A percentile compares a stretch with the other conserved stretches of the same genome.
phyloP scores from a whole-genome alignment of 768 basidiomycete species.

The Candolleomyces eurysporus region DNA sequence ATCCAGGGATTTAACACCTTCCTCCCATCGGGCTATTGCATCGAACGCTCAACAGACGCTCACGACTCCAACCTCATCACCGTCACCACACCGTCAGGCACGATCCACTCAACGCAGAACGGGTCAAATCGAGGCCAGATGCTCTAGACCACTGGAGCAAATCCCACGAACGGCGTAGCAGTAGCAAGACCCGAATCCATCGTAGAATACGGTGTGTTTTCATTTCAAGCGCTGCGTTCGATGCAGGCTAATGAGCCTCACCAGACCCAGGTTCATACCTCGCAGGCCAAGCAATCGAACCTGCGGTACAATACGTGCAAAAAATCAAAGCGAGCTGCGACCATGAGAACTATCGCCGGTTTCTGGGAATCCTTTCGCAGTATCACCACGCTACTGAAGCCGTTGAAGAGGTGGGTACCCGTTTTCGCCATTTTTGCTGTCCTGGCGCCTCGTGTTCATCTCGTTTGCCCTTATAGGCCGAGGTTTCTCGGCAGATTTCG shows the following conservation, averaged over 20 bases:
- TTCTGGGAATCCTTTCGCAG: conserved; percentile 70
- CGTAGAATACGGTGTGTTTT: conserved; percentile 11
- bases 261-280: conserved; percentile 20
- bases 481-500: conserved; percentile 68
- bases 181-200: conserved; percentile 11
- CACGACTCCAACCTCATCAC: conserved; percentile 67
- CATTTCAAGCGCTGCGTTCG: neutral
- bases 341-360: conserved; percentile 79
- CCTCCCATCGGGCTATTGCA: conserved; percentile 90
- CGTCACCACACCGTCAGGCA: conserved; percentile 74
- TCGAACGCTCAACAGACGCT: conserved; percentile 73
- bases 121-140: conserved; percentile 35
- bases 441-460: conserved; percentile 14
- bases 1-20: conserved; percentile 99
- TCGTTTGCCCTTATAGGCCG: conserved; percentile 39
- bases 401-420: conserved; percentile 51
- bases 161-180: neutral
- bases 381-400: conserved; percentile 60
- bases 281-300: conserved; percentile 53
- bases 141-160: conserved; percentile 32
- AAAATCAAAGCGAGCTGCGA: conserved; percentile 96
- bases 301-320: conserved; percentile 92
- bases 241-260: neutral
- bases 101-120: conserved; percentile 54
- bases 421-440: conserved; percentile 3